Base-by-base conservation (phyloP, 257 asterid species). In the Paulownia fortunei region DNA sequence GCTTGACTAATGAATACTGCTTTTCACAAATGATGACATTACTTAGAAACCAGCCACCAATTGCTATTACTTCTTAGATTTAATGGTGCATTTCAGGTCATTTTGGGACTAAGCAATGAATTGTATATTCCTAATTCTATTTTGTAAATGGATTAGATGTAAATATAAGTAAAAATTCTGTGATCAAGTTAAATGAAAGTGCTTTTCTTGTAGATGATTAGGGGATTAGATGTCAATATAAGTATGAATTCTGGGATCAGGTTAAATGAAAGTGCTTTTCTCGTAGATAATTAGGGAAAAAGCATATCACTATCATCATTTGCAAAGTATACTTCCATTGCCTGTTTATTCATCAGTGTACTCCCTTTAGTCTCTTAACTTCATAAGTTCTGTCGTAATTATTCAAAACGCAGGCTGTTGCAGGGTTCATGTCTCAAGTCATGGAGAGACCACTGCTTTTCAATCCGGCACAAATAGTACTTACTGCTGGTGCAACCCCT, bases 391-490 rank as follows among this genome's bases (percentile, higher is more conserved):
- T 46, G 41, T 58, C 8, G 62, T 55, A 26, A 67, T 23, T 51
- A 7, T 51, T 54, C 60, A 15, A 78, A 7, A 23, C 81, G 66
- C 80, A 90, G 96, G 96, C 85, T 49, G 84, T 87, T 67, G 90
- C 92, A 55, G 89, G 77, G 51, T 87, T 88, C 81, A 88, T 90
- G 93, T 87, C 90, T 61, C 86, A 70, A 84, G 86, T 77, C 24
- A 79, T 84, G 74, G 86, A 86, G 46, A 55, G 76, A 69, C 88
- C 96, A 37, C 73, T 64, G 32, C 74, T 87, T 72, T 87, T 89
- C 71, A 82, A 84, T 63, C 88, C 93, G 4, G 79, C 79, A 24
- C 93, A 87, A 58, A 59, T 88, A 47, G 88, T 90, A 46, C 60
- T 88, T 44, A 84, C 93, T 6, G 79, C 90, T 26, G 90, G 96